Evolutionary conservation across 2,329 filamentous ascomycete genomes (phyloP), one percentile per base, ranked within the genome.

Genomic region (Aspergillaceae sp.): DNA sequence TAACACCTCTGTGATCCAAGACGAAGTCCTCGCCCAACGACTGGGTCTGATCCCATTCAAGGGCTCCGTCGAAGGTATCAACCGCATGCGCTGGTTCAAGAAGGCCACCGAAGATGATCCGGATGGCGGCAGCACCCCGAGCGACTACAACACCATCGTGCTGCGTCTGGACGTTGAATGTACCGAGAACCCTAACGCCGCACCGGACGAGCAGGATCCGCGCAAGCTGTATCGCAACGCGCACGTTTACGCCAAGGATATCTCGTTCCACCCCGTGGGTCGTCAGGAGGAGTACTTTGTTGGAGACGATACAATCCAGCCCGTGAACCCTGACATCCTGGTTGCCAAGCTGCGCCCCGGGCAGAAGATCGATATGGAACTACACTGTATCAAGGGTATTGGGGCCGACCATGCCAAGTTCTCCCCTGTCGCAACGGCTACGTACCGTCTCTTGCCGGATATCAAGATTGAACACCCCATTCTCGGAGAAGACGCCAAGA

Each of bases 1-100:
- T 75, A 98, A 98, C 75, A 97, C 91, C 43, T 95, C 88, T 4
- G 89, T 98, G 33, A 92, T 98, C 60, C 91, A 97, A 67, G 92
- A 98, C 64, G 92, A 98, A 73, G 91, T 98, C 4, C 82, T 98
- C 43, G 84, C 90, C 10, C 87, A 92, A 66, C 80, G 92, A 40
- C 76, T 98, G 30, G 92, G 92, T 48, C 80, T 98, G 40, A 85
- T 98, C 45, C 92, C 94, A 11, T 83, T 98, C 56, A 85, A 83
- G 54, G 92, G 87, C 55, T 80, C 82, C 50, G 80, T 83, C 53
- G 77, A 86, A 46, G 90, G 87, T 43, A 74, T 98, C 46, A 80
- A 84, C 57, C 90, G 83, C 74, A 76, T 97, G 71, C 83, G 82
- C 64, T 94, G 86, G 83, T 89, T 80, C 69, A 80, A 80, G 66